phyloP scores from a whole-genome alignment of 352 stramenopile species.

The Pythium grandisporangium region DNA sequence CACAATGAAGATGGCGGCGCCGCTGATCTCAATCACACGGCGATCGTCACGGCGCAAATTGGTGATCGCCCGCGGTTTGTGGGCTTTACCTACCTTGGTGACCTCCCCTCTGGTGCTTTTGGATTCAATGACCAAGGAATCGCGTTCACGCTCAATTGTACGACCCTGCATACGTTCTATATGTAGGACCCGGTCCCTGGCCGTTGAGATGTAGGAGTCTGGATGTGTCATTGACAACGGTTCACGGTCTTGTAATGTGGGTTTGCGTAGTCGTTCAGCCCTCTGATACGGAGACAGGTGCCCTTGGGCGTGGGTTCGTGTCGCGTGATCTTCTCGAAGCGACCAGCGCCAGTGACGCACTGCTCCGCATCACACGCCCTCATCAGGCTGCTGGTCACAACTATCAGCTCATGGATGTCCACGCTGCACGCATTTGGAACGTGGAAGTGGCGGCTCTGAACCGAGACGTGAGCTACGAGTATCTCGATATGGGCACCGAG shows the following conservation, averaged over 20 bases:
- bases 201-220: too few relatives aligned
- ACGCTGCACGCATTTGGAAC: conserved; percentile 37
- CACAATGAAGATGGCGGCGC: conserved; percentile 62
- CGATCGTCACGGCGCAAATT: conserved; percentile 54
- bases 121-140: conserved; percentile 60
- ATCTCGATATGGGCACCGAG: conserved; percentile 1
- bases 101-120: conserved; percentile 63
- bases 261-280: conserved; percentile 49
- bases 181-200: too few relatives aligned
- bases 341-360: conserved; percentile 28
- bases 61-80: conserved; percentile 41
- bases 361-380: conserved; percentile 34
- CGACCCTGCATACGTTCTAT: too few relatives aligned
- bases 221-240: too few relatives aligned
- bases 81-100: conserved; percentile 62
- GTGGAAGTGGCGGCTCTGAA: conserved; percentile 60
- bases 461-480: conserved; percentile 37
- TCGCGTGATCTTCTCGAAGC: conserved; percentile 49
- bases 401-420: conserved; percentile 70
- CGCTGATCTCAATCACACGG: conserved; percentile 51
- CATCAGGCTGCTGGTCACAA: conserved; percentile 61
- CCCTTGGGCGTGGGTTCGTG: conserved; percentile 58
- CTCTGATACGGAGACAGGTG: conserved; percentile 40
- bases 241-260: too few relatives aligned
- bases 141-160: conserved; percentile 76